Conservation (phyloP, 768 basidiomycete genomes). For the Boletus rubropictus region DNA sequence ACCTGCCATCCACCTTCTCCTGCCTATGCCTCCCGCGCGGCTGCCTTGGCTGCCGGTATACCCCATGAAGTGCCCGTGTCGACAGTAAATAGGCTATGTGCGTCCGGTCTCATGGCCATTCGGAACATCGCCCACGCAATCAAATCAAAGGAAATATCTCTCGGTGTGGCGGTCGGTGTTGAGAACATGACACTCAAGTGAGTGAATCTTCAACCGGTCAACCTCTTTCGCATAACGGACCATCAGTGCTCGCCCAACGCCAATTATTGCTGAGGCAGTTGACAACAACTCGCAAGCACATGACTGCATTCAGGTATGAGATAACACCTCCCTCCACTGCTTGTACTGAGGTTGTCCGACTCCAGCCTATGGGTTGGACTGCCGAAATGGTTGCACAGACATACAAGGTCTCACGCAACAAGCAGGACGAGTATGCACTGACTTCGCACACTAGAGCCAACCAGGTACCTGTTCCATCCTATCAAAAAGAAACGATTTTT, state of each 20-base stretch:
- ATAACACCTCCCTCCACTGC: background rate
- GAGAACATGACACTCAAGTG: slow-evolving; percentile 83
- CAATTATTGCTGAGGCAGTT: slow-evolving; percentile 55
- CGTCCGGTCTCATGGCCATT: slow-evolving; percentile 92
- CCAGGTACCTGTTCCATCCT: slow-evolving; percentile 36
- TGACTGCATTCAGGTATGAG: slow-evolving; percentile 61
- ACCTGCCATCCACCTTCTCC: slow-evolving; percentile 83
- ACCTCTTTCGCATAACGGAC: background rate
- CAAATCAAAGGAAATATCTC: slow-evolving; percentile 70
- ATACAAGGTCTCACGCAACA: slow-evolving; percentile 70
- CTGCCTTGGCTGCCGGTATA: slow-evolving; percentile 84
- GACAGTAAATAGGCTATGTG: slow-evolving; percentile 89
- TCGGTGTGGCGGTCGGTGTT: slow-evolving; percentile 80
- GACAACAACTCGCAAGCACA: slow-evolving; percentile 56
- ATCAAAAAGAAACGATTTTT: background rate
- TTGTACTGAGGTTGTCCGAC: background rate
- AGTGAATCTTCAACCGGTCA: slow-evolving; percentile 18
- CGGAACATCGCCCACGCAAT: slow-evolving; percentile 86
- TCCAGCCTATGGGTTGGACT: slow-evolving; percentile 91
- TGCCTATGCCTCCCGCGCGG: slow-evolving; percentile 77
- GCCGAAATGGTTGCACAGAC: slow-evolving; percentile 84
- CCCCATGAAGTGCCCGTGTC: slow-evolving; percentile 84
- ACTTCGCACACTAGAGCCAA: slow-evolving; percentile 80
- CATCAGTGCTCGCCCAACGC: slow-evolving; percentile 66
- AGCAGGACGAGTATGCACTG: slow-evolving; percentile 86